Evolutionary conservation across 73 alveolate genomes (phyloP).

Genomic region (Stentor roeselii): DNA sequence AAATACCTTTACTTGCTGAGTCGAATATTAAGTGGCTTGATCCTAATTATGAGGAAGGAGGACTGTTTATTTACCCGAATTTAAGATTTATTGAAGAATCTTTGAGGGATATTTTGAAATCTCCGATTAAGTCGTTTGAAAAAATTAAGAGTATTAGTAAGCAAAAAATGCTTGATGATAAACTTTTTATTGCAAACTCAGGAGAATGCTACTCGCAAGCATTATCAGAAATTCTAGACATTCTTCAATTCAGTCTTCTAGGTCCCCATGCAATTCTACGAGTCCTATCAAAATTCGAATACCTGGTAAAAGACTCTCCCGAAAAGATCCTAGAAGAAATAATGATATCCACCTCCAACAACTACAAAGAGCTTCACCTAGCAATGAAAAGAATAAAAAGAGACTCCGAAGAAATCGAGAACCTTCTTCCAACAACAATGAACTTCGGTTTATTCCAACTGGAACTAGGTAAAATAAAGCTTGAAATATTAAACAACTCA

Average conservation of each 20-base stretch:
- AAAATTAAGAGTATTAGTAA: background rate
- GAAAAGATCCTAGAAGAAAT: background rate
- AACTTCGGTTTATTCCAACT: background rate
- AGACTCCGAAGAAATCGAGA: background rate
- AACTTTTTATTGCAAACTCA: background rate
- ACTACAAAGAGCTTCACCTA: background rate
- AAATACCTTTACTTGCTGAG: background rate
- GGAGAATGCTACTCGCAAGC: background rate
- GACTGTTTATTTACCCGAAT: background rate
- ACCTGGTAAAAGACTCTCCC: background rate
- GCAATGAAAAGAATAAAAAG: background rate
- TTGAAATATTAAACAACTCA: background rate
- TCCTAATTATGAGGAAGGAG: background rate
- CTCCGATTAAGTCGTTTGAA: background rate
- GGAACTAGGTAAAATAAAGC: background rate
- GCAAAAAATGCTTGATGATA: background rate
- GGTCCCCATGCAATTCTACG: background rate
- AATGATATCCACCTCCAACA: background rate
- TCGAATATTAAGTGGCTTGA: background rate
- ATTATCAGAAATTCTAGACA: background rate
- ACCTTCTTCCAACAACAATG: background rate
- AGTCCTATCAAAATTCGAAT: background rate
- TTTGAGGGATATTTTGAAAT: slow-evolving; percentile 6
- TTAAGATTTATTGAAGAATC: slow-evolving; percentile 14
- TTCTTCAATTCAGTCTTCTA: background rate